Evolutionary conservation across 192 early-diverging fungal genomes (phyloP), one percentile per base, ranked within the genome.

Genomic region (Umbelopsis vinacea): DNA sequence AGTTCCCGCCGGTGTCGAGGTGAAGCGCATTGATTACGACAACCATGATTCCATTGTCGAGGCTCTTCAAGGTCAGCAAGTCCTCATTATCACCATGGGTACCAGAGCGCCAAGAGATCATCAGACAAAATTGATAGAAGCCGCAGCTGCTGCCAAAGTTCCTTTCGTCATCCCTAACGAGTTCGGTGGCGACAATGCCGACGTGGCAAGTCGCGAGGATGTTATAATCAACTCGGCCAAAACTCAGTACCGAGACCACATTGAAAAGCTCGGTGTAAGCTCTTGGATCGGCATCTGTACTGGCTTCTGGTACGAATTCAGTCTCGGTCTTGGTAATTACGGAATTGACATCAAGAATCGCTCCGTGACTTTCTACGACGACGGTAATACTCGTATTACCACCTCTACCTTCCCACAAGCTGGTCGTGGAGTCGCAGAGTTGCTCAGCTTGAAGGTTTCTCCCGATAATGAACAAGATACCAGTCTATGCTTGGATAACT

Each of bases 401-500:
- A 33, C 26, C 12, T 33, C 24, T 24, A 57, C 54, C 24, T 29
- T 57, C 12, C 54, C 23, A 3, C 23, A 33, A 29, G 26, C 12
- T 26, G 54, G 54, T 10, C 23, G 26, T 33, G 26, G 24, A 33
- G 29, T 57, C 54, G 54, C 54, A 14, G 8, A 24, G 2, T 14
- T 57, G 54, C 17, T 57, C 7, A 57, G 54, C 26, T 29, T 57
- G 23, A 54, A 54, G 23, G 52, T 54, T 17, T 22, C 23, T 54
- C 54, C 54, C 17, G 54, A 57, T 2, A 57, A 57, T 33, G 54
- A 57, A 24, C 21, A 54, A 23, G 52, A 54, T 54, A 54, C 52
- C 21, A 54, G 21, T 22, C 52, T 22, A 54, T 54, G 52, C 23
- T 17, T 57, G 24, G 12, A 7, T 17, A 57, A 33, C 24, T 29